phyloP scores from a whole-genome alignment of 2,329 filamentous ascomycete genomes.

The Venturia effusa region DNA sequence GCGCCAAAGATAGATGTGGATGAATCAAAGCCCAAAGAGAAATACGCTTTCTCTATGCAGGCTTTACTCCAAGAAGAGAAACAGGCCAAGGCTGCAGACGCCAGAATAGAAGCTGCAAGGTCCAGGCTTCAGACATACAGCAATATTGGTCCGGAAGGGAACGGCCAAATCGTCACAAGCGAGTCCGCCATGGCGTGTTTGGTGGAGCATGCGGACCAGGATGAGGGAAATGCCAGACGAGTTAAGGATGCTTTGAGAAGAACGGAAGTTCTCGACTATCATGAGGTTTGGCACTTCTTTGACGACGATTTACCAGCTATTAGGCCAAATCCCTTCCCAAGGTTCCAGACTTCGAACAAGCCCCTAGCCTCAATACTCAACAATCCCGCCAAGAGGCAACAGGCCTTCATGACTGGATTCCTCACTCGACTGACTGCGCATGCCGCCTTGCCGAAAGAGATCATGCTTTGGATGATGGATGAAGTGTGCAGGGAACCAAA shows the following conservation, averaged over 20 bases:
- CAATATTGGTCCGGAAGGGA: not conserved
- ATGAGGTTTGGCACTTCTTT: constrained; percentile 50
- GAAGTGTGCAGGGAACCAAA: constrained; percentile 22
- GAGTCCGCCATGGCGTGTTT: constrained; percentile 1
- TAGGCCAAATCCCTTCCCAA: constrained; percentile 19
- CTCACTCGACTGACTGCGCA: constrained; percentile 27
- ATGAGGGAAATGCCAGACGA: constrained; percentile 33
- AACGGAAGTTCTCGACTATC: constrained; percentile 46
- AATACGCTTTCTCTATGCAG: constrained; percentile 51
- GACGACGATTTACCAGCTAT: constrained; percentile 16
- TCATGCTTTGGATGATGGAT: constrained; percentile 33
- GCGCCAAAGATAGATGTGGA: constrained; percentile 19
- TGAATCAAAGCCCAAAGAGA: constrained; percentile 28
- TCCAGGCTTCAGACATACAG: not conserved
- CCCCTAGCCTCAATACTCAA: constrained; percentile 1
- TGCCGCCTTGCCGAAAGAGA: constrained; percentile 25
- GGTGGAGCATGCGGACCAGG: constrained; percentile 13
- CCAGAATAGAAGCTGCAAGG: constrained; percentile 4
- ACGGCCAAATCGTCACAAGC: not conserved
- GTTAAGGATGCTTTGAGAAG: constrained; percentile 47
- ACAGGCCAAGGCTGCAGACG: constrained; percentile 5
- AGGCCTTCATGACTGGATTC: constrained; percentile 33
- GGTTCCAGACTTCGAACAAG: constrained; percentile 16
- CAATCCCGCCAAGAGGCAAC: constrained; percentile 20
- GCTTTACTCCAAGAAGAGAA: constrained; percentile 35